These are phyloP conservation scores for Lichtheimia hyalospora DNA, from an alignment of 371 early-diverging fungal species.

Conservation along the genomic window DNA sequence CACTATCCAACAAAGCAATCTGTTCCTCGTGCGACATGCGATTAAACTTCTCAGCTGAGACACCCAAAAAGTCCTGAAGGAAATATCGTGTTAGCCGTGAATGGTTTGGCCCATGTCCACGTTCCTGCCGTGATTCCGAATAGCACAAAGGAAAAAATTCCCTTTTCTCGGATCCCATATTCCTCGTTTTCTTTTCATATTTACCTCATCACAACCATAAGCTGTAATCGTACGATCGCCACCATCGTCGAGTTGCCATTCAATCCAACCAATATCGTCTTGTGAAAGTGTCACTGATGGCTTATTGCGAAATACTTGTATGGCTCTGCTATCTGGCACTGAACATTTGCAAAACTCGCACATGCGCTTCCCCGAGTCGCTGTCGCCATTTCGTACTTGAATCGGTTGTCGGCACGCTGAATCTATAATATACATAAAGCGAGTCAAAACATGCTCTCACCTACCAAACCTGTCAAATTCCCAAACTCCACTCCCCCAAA, in stretches of 20 bases:
- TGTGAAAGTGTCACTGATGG: conserved; percentile 1
- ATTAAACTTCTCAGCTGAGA: conserved; percentile 32
- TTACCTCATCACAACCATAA: conserved; percentile 45
- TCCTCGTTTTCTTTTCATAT: background rate
- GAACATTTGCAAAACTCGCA: conserved; percentile 35
- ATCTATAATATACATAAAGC: conserved; percentile 7
- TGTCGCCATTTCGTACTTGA: background rate
- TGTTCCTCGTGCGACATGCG: conserved; percentile 33
- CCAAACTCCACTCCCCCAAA: background rate
- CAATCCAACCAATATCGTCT: conserved; percentile 28
- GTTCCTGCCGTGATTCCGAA: background rate
- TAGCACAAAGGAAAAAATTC: background rate
- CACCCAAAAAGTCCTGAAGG: conserved; percentile 24
- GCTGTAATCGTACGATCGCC: conserved; percentile 20
- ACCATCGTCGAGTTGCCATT: conserved; percentile 44
- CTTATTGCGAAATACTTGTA: conserved; percentile 26
- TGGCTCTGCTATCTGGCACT: conserved; percentile 16
- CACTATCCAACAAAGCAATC: conserved; percentile 30
- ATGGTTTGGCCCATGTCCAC: background rate
- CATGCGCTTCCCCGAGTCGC: background rate
- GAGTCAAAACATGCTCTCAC: background rate
- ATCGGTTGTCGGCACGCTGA: conserved; percentile 20
- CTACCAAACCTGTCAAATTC: background rate
- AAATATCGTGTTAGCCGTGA: background rate
- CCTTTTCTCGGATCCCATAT: background rate